These are phyloP conservation scores for Mycena sanguinolenta DNA, from an alignment of 768 basidiomycete genomes.

Conservation along the genomic window DNA sequence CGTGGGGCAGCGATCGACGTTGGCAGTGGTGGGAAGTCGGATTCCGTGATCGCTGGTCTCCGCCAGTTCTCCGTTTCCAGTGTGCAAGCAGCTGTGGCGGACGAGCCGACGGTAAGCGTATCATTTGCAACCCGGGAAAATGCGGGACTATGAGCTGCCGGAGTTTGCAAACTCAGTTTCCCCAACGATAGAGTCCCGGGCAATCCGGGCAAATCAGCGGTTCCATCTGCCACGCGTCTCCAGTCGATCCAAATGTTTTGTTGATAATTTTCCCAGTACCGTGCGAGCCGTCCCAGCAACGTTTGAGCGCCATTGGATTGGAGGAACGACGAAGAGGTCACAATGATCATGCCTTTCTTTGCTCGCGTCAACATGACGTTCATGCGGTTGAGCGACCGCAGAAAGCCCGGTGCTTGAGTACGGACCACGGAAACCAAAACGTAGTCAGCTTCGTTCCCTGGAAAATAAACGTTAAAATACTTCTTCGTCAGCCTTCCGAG, in stretches of 20 bases:
- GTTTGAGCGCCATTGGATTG: too few species aligned
- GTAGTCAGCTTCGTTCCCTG: conserved; percentile 22
- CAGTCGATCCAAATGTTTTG: conserved; percentile 2
- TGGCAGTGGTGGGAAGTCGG: conserved; percentile 18
- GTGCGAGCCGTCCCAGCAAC: conserved; percentile 9
- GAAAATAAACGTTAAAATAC: background rate
- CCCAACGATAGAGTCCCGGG: conserved; percentile 5
- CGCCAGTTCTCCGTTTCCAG: too few species aligned
- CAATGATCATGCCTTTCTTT: background rate
- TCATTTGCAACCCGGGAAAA: background rate
- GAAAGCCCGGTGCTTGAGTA: conserved; percentile 12
- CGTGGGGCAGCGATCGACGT: too few species aligned
- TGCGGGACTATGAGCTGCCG: background rate
- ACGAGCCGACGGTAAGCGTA: too few species aligned
- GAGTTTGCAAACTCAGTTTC: background rate
- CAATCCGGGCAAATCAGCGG: background rate
- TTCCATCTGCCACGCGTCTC: background rate
- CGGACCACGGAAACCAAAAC: conserved; percentile 22
- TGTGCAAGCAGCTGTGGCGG: too few species aligned
- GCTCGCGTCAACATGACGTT: conserved; percentile 14
- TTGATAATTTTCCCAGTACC: conserved; percentile 4
- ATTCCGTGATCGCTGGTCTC: too few species aligned
- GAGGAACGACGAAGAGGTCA: too few species aligned
- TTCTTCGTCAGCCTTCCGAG: background rate
- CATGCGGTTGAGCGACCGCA: conserved; percentile 22